These are phyloP conservation scores for Leucosporidium creatinivorum DNA, from an alignment of 768 basidiomycete species.

Conservation along the genomic window DNA sequence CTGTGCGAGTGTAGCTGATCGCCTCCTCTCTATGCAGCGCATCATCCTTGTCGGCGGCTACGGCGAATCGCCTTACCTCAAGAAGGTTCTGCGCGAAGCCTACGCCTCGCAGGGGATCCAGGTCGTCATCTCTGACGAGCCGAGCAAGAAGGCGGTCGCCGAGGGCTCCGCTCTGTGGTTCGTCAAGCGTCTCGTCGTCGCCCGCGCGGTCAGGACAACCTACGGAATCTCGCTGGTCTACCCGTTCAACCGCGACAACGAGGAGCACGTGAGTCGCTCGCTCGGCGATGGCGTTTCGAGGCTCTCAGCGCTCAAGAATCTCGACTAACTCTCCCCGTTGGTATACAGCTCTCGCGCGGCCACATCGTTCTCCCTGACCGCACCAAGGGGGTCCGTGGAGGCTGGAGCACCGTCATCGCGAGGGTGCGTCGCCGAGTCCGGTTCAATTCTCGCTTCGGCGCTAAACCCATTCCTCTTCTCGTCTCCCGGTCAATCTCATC, in stretches of 20 bases:
- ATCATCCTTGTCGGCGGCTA: constrained; percentile 25
- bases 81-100: not conserved
- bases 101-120: not conserved
- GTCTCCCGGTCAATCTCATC: not conserved
- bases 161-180: not conserved
- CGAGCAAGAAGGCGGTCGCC: constrained; percentile 5
- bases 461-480: too few species aligned
- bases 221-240: not conserved
- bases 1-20: not conserved
- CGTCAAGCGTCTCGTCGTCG: not conserved
- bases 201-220: not conserved
- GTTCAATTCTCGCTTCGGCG: too few species aligned
- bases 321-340: too few species aligned
- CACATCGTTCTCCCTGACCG: not conserved
- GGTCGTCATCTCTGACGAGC: constrained; percentile 8
- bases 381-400: not conserved
- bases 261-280: not conserved
- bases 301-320: too few species aligned
- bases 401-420: not conserved
- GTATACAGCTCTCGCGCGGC: not conserved
- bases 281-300: too few species aligned
- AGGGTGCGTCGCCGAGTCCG: not conserved
- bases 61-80: constrained; percentile 23
- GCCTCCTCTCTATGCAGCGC: not conserved
- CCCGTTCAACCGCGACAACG: not conserved